Percentiles rank a stretch among this genome's conserved stretches.
Evolutionary conservation across 345 rosid species (phyloP).

Genomic region (Salix koriyanagi): DNA sequence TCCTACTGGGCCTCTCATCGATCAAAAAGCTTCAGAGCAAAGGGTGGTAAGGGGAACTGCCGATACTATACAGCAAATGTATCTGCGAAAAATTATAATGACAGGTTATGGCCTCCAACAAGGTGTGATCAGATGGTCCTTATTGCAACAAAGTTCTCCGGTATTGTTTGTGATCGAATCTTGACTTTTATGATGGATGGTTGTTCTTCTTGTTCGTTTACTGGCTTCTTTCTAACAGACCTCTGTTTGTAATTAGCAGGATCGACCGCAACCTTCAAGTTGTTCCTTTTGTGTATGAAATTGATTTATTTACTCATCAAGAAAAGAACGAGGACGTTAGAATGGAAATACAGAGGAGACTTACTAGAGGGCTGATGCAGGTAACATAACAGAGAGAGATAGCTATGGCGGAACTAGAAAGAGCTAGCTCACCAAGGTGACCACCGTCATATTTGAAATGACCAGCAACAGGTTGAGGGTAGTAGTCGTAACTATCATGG

Average conservation of each 20-base stretch:
- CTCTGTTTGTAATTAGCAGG: not conserved
- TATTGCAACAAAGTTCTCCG: too few species aligned
- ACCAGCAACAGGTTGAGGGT: conserved; percentile 9
- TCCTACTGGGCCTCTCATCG: too few species aligned
- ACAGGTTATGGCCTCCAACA: too few species aligned
- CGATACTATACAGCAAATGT: too few species aligned
- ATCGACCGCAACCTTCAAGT: not conserved
- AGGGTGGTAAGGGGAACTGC: too few species aligned
- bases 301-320: not conserved
- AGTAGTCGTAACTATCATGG: conserved; percentile 3
- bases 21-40: too few species aligned
- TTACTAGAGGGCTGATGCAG: conserved; percentile 17
- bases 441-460: conserved; percentile 16
- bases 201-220: too few species aligned
- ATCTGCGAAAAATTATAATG: too few species aligned
- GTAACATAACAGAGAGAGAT: conserved; percentile 15
- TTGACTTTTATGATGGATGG: too few species aligned
- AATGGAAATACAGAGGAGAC: not conserved
- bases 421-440: conserved; percentile 11
- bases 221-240: too few species aligned
- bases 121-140: too few species aligned
- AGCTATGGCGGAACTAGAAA: conserved; percentile 13
- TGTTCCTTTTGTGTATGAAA: not conserved
- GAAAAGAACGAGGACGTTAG: not conserved
- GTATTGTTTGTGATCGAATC: too few species aligned